These are phyloP conservation scores for Casuarina equisetifolia DNA, from an alignment of 306 rosid genomes.

Conservation along the genomic window DNA sequence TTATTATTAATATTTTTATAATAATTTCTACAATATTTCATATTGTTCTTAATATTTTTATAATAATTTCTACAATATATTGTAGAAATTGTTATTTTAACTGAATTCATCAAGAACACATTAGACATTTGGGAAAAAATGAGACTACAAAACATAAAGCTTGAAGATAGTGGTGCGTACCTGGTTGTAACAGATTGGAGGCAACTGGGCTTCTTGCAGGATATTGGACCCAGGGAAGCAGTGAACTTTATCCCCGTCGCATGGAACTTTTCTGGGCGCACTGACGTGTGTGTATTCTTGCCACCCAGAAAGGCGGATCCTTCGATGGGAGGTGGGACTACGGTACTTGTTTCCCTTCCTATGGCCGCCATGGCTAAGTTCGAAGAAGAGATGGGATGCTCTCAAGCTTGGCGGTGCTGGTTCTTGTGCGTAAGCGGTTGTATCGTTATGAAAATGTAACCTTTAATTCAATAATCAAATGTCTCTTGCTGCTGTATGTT, in stretches of 20 bases:
- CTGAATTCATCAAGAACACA: slow-evolving; percentile 31
- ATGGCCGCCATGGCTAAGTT: slow-evolving; percentile 46
- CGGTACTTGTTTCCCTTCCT: slow-evolving; percentile 48
- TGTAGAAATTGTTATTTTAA: too few species aligned
- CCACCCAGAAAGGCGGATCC: slow-evolving; percentile 49
- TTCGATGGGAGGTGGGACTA: slow-evolving; percentile 49
- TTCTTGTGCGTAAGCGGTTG: too few species aligned
- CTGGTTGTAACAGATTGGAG: slow-evolving; percentile 59
- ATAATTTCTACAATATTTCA: too few species aligned
- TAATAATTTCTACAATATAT: too few species aligned
- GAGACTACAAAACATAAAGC: slow-evolving; percentile 11
- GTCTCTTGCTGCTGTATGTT: too few species aligned
- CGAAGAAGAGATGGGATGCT: slow-evolving; percentile 45
- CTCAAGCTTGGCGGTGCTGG: slow-evolving; percentile 22
- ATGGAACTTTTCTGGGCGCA: slow-evolving; percentile 42
- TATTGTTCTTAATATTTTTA: too few species aligned
- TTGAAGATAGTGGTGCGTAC: slow-evolving; percentile 39
- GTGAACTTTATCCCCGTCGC: slow-evolving; percentile 46
- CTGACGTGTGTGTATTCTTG: slow-evolving; percentile 50
- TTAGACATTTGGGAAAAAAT: slow-evolving; percentile 33
- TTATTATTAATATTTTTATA: too few species aligned
- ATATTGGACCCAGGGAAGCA: slow-evolving; percentile 47
- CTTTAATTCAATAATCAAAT: too few species aligned
- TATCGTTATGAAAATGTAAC: too few species aligned
- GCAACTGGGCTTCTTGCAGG: slow-evolving; percentile 46